Evolutionary conservation across 768 basidiomycete species (phyloP).

Genomic region (Trametes sanguinea): DNA sequence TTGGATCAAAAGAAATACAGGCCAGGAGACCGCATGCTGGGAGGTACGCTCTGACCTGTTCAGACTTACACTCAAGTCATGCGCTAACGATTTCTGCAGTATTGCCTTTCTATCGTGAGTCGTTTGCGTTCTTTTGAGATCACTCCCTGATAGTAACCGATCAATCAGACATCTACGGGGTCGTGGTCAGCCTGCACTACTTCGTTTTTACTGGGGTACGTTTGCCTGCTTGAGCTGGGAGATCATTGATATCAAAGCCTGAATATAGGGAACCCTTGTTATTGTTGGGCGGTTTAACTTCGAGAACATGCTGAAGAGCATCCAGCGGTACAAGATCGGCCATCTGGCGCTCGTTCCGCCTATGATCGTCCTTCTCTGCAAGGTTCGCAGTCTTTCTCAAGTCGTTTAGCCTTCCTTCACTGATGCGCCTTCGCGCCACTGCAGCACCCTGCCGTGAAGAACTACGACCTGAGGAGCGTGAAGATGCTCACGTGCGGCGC

Average conservation of each 20-base stretch:
- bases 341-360: slow-evolving; percentile 62
- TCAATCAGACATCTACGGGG: slow-evolving; percentile 62
- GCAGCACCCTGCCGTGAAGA: slow-evolving; percentile 53
- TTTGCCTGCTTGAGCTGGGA: too few relatives aligned
- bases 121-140: neutral
- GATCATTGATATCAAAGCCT: too few relatives aligned
- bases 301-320: slow-evolving; percentile 59
- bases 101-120: slow-evolving; percentile 25
- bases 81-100: slow-evolving; percentile 11
- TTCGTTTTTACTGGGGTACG: slow-evolving; percentile 55
- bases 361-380: slow-evolving; percentile 55
- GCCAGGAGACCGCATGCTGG: slow-evolving; percentile 61
- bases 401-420: neutral
- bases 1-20: slow-evolving; percentile 25
- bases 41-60: slow-evolving; percentile 41
- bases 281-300: slow-evolving; percentile 66
- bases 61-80: neutral
- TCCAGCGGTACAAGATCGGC: slow-evolving; percentile 56
- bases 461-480: slow-evolving; percentile 49
- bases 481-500: slow-evolving; percentile 57
- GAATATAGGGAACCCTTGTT: slow-evolving; percentile 50
- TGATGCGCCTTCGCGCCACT: neutral
- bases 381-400: slow-evolving; percentile 8
- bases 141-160: slow-evolving; percentile 8
- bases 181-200: slow-evolving; percentile 64